Evolutionary conservation across 352 stramenopile genomes (phyloP), one percentile per base, ranked within the genome.

Genomic region (Pythium apleroticum): DNA sequence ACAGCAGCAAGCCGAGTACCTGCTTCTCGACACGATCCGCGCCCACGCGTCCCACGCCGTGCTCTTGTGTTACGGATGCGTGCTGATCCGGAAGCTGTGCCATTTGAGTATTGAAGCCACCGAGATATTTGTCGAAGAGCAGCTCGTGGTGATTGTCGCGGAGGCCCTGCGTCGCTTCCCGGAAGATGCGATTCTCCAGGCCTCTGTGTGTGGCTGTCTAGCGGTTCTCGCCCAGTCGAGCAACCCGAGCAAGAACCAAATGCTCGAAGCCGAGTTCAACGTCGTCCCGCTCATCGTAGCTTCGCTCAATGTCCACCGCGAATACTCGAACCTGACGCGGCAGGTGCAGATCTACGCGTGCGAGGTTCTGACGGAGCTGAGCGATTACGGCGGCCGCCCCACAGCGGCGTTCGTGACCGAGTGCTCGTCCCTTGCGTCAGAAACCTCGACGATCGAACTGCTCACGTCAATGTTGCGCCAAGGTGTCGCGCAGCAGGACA

Each of bases 291-390:
- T 88, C 14, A 65, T 91, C 19, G 64, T 86, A 11, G 58, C 69
- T 28, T 82, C 82, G 27, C 75, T 91, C 5, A 69, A 69, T 31
- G 72, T 73, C 24, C 83, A 91, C 49, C 71, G 72, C 41, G 83
- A 89, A 25, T 90, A 87, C 71, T 90, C 81, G 1, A 89, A 85
- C 65, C 62, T 90, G 48, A 89, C 83, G 17, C 78, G 83, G 17
- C 83, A 91, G 78, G 83, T 91, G 2, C 83, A 91, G 55, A 89
- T 91, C 60, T 91, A 91, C 67, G 77, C 83, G 31, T 88, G 83
- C 66, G 83, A 91, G 86, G 83, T 91, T 37, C 65, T 91, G 52
- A 79, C 73, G 4, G 83, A 89, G 41, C 60, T 91, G 43, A 84
- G 78, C 45, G 78, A 89, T 52, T 86, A 81, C 53, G 80, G 80